Evolutionary conservation across 1,284 basidiomycete species (phyloP).

Genomic region (Ceratobasidium sp.): DNA sequence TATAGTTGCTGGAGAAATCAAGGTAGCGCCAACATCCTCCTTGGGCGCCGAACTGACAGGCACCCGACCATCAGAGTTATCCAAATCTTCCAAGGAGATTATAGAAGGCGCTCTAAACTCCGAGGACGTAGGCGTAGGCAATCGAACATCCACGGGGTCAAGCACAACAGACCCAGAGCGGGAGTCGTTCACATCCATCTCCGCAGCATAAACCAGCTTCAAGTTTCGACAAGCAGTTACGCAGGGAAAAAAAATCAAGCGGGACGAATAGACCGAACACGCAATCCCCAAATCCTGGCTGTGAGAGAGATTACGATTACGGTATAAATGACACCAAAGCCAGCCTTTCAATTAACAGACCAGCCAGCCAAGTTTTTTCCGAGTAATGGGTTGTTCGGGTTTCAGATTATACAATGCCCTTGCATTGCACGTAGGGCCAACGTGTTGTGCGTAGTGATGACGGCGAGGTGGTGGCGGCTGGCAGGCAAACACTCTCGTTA

Average conservation of each 20-base stretch:
- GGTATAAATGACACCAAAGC: too few relatives aligned
- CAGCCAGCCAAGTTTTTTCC: neutral
- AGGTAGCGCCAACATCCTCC: neutral
- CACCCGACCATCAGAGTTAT: too few relatives aligned
- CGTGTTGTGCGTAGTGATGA: neutral
- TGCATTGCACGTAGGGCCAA: neutral
- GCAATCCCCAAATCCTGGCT: too few relatives aligned
- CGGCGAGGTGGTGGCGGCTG: slow-evolving; percentile 17
- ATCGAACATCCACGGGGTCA: slow-evolving; percentile 5
- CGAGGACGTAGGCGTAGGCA: slow-evolving; percentile 37
- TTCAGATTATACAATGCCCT: neutral
- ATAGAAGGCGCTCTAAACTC: neutral
- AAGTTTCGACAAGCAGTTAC: too few relatives aligned
- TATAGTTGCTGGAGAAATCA: neutral
- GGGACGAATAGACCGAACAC: too few relatives aligned
- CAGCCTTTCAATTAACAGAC: too few relatives aligned
- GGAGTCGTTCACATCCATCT: too few relatives aligned
- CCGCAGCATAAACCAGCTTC: too few relatives aligned
- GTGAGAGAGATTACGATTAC: too few relatives aligned
- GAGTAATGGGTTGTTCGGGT: neutral
- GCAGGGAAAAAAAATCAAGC: too few relatives aligned
- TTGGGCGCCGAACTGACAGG: neutral
- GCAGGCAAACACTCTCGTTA: too few relatives aligned
- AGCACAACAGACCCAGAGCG: too few relatives aligned
- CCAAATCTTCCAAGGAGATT: neutral